Evolutionary conservation across 1,139 yeast species (phyloP), one percentile per base, ranked within the genome.

Genomic region (Blastobotrys serpentis): DNA sequence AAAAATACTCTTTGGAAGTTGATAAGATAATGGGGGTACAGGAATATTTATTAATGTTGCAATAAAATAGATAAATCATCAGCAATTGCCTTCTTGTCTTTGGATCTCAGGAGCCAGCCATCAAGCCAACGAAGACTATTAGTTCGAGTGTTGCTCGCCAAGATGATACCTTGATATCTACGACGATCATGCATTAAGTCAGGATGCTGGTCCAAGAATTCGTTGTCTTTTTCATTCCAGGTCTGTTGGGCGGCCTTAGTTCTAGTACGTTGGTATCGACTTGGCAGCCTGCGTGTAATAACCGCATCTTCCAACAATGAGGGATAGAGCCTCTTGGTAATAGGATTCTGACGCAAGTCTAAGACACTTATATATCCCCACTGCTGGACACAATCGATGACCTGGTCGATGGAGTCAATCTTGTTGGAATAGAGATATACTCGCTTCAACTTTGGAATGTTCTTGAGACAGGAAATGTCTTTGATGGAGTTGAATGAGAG

Each of bases 321-420:
- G 3, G 66, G 60, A 44, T 67, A 67, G 38, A 62, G 58, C 19
- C 56, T 52, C n/a, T 46, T 34, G 7, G 64, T 63, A 4, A 64
- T 32, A 8, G 71, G 70, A 47, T 65, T 67, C 40, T 52, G 60
- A 19, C 71, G 62, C 38, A 62, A 46, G 42, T 67, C 71, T 25
- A 67, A 50, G 19, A 56, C 61, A 17, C 54, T 58, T 37, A 67
- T 51, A 18, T 43, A 50, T 3, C 54, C 54, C 50, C 64, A 51
- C 6, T 55, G 42, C 21, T 52, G 29, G 21, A 67, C 47, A 17
- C 57, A 56, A 16, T 54, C 55, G 8, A 62, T 51, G 17, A 66
- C 43, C 19, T 49, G 52, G 8, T 52, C 54, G 34, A 63, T 43
- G 17, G 56, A 52, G 22, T 50, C 47, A 41, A 67, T 47, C 21